Base-by-base conservation (phyloP, 129 eudicot genomes). In the Artemisia argyi region DNA sequence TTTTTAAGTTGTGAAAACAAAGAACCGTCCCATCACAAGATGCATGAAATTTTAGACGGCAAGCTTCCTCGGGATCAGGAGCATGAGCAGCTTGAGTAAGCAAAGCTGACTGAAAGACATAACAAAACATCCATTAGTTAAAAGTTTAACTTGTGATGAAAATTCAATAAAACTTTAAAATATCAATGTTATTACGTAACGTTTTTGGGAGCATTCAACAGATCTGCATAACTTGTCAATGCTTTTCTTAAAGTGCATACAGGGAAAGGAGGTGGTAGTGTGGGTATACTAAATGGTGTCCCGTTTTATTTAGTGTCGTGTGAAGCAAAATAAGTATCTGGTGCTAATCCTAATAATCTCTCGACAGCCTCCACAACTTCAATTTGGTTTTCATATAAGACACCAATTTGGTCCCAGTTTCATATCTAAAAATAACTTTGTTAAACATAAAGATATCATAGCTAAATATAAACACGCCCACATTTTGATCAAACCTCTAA, bases 331-430 rank as follows among this genome's bases (percentile, higher is more conserved):
- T 80, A 90, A 48, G 93, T 87, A 58, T 90, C 83, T 57, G 97
- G 86, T 10, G 92, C 48, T 72, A 90, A 28, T 32, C 85, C 84
- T 39, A 94, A 50, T 52, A 94, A 73, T 57, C 81, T 90, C 73
- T 80, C 97, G 48, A 93, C 97, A 69, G 90, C 97, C 56, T 85
- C 97, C 28, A 94, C 96, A 20, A 79, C 81, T 81, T 94, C 98
- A 81, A 54, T 69, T 73, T 76, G 68, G 73, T 94, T 94, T 77
- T 94, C 97, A 75, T 96, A 90, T 82, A 82, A 94, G 44, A 94
- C 97, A 74, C 98, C 98, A 75, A 94, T 93, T 84, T 94, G 98
- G 61, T 94, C 97, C 98, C 98, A 19, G 98, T 94, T 79, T 90
- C 98, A 65, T 90, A 94, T 73, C 97, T 90, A 81, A 79, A 66